Base-by-base conservation (phyloP, 371 early-diverging fungal genomes). In the Rhizopus arrhizus region DNA sequence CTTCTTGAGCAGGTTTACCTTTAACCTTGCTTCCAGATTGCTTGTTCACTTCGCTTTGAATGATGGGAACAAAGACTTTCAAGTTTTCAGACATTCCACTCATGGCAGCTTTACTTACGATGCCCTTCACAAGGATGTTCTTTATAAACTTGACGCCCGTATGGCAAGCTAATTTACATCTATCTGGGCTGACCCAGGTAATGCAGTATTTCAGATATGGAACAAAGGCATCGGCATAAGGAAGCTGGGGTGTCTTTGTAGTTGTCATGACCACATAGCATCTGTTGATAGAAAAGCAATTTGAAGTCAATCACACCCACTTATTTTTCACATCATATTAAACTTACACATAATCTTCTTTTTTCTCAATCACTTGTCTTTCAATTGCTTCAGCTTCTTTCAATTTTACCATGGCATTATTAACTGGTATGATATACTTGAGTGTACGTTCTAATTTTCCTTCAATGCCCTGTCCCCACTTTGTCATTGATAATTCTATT, bases 361-460 rank as follows among this genome's bases (percentile, higher is more conserved):
- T 74, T 47, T 77, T 77, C 28, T 79, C 69, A 28, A 83, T 64
- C 7, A 64, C 52, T 50, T 84, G 84, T 3, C 75, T 80, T 29
- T 85, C 85, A 7, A 78, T 73, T 28, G 82, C 84, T 38, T 85
- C 85, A 5, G 85, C 79, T 47, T 84, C 83, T 50, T 85, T 85
- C 55, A 84, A 2, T 16, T 66, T 75, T 31, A 70, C 82, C 69
- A 83, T 73, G 3, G 84, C 69, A 57, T 83, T 83, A 52, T 77
- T 81, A 5, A 83, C 82, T 3, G 82, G 79, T 69, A 83, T 74
- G 34, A 81, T 64, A 43, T 77, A 83, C 41, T 75, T 80, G 13
- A 83, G 65, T 0, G 65, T 65, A 29, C 84, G 77, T 38, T 76
- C 72, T 45, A 62, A 62, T 33, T 73, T 77, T 15, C 69, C 70